Percentiles rank a stretch among this genome's conserved stretches.
These are phyloP conservation scores for Hsuehochloa calcarea DNA, from an alignment of 176 grass and related monocot genomes.

Conservation along the genomic window DNA sequence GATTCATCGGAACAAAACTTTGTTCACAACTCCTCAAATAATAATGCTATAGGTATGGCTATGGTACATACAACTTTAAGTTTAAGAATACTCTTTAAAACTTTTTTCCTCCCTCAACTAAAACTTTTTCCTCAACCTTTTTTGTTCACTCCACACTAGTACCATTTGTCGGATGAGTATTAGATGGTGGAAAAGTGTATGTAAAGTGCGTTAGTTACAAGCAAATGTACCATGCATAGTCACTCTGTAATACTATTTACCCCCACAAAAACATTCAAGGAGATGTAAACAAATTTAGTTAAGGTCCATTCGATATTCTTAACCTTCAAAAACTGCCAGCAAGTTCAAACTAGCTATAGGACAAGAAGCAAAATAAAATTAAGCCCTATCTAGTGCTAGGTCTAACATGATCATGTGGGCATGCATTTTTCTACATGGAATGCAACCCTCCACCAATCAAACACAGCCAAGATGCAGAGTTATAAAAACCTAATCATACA, in stretches of 20 bases:
- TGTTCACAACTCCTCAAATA: not conserved
- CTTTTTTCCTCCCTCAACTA: not conserved
- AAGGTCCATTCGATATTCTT: not conserved
- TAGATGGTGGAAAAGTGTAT: not conserved
- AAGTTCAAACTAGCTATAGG: constrained; percentile 30
- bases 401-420: constrained; percentile 43
- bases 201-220: not conserved
- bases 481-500: constrained; percentile 41
- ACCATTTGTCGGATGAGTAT: not conserved
- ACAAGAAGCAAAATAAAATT: constrained; percentile 37
- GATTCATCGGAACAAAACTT: not conserved
- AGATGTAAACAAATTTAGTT: not conserved
- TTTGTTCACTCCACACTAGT: not conserved
- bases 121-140: not conserved
- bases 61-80: not conserved
- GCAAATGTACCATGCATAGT: not conserved
- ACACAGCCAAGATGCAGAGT: constrained; percentile 18
- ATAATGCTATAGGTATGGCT: not conserved
- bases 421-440: constrained; percentile 39
- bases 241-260: not conserved
- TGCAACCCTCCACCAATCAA: constrained; percentile 39
- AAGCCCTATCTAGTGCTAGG: constrained; percentile 24
- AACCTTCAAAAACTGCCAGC: constrained; percentile 9
- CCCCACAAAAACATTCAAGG: not conserved
- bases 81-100: not conserved